These are phyloP conservation scores for Naematelia encephala DNA, from an alignment of 768 basidiomycete species.

Conservation along the genomic window DNA sequence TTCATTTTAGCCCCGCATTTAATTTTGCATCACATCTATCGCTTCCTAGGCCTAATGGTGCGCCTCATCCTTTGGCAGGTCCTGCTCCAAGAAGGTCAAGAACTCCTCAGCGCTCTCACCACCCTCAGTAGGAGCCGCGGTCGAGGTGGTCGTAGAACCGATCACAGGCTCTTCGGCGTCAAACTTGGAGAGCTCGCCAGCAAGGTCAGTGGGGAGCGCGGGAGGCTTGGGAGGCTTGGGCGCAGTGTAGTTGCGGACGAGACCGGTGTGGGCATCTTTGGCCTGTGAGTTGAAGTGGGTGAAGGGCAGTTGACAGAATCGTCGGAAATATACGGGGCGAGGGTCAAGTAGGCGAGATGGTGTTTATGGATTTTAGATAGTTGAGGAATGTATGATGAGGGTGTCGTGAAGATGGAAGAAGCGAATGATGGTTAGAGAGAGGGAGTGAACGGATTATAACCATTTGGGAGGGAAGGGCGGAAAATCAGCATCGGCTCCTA, in stretches of 20 bases:
- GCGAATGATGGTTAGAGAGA: too few species aligned
- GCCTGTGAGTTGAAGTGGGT: conserved; percentile 56
- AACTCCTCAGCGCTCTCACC: conserved; percentile 68
- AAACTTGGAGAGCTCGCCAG: conserved; percentile 79
- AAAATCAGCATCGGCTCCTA: background rate
- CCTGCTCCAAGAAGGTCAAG: conserved; percentile 76
- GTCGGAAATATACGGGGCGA: background rate
- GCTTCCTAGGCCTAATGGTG: conserved; percentile 53
- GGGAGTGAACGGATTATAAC: background rate
- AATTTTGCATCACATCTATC: conserved; percentile 3
- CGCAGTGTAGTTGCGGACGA: conserved; percentile 73
- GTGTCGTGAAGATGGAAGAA: background rate
- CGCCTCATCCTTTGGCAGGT: conserved; percentile 64
- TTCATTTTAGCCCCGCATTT: background rate
- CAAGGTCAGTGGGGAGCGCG: conserved; percentile 72
- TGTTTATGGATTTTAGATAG: background rate
- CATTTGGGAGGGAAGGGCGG: background rate
- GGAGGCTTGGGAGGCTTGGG: conserved; percentile 75
- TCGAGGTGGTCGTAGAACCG: conserved; percentile 48
- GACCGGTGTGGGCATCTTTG: conserved; percentile 83
- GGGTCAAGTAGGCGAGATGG: background rate
- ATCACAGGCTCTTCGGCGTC: conserved; percentile 70
- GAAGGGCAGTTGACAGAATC: background rate
- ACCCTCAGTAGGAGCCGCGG: conserved; percentile 49
- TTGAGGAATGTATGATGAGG: background rate